phyloP scores from a whole-genome alignment of 805 yeast genomes.

The Kuraishia ogatae region DNA sequence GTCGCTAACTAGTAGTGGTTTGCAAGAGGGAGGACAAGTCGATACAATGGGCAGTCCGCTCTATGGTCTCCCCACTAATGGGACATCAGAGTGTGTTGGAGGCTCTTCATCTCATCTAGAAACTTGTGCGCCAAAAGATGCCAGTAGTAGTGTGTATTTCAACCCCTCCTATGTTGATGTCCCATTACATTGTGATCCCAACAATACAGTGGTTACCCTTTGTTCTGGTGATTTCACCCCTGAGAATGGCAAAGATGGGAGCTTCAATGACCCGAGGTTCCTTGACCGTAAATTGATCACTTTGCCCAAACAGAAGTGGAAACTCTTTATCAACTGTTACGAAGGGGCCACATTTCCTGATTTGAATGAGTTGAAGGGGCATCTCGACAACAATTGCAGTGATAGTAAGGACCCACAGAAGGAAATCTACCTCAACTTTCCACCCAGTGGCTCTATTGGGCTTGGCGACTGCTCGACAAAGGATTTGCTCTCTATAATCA shows the following conservation, averaged over 20 bases:
- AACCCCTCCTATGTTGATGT: neutral
- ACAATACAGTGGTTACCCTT: constrained; percentile 39
- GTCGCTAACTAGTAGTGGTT: constrained; percentile 1
- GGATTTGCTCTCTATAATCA: constrained; percentile 55
- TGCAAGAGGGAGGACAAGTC: neutral
- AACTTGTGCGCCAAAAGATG: neutral
- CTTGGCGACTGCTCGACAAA: constrained; percentile 60
- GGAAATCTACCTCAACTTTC: constrained; percentile 45
- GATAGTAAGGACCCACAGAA: constrained; percentile 6
- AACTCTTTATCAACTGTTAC: constrained; percentile 46
- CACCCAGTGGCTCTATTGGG: constrained; percentile 79
- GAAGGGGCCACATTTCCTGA: constrained; percentile 51
- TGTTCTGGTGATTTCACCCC: constrained; percentile 18
- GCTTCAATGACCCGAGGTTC: constrained; percentile 4
- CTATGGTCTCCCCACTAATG: neutral
- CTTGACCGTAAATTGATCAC: constrained; percentile 28
- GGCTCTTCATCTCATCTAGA: neutral
- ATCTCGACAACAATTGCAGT: constrained; percentile 10
- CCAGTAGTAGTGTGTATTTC: neutral
- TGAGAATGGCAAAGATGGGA: neutral
- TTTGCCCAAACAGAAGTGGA: constrained; percentile 48
- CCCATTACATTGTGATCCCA: constrained; percentile 41
- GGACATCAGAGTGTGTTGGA: too few species aligned
- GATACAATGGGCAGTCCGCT: neutral
- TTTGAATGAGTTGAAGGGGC: constrained; percentile 23